Conservation (phyloP, 129 eudicot species). For the Escallonia herrerae region DNA sequence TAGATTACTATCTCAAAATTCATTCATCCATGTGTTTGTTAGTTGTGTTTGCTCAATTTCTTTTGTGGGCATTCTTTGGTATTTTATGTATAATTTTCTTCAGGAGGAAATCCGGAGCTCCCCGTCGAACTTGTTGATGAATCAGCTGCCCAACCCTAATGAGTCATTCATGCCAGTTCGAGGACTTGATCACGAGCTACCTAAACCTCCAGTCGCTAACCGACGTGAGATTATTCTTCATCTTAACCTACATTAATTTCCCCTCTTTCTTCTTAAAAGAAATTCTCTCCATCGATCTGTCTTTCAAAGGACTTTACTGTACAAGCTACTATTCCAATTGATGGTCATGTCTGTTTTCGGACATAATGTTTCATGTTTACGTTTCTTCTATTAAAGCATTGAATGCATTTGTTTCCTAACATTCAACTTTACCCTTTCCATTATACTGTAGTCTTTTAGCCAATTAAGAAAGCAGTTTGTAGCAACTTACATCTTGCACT, state of each 20-base stretch:
- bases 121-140: conserved; percentile 59
- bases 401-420: neutral
- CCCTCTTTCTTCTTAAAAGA: neutral
- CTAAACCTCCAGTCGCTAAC: conserved; percentile 79
- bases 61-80: neutral
- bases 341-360: too few relatives aligned
- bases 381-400: neutral
- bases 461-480: conserved; percentile 19
- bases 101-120: conserved; percentile 78
- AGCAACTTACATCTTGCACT: conserved; percentile 11
- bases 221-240: conserved; percentile 52
- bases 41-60: neutral
- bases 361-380: neutral
- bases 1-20: neutral
- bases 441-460: conserved; percentile 23
- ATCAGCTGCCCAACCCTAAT: conserved; percentile 43
- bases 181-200: conserved; percentile 64
- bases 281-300: too few relatives aligned
- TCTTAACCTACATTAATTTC: too few relatives aligned
- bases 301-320: too few relatives aligned
- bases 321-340: too few relatives aligned
- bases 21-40: neutral
- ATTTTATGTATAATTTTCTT: neutral
- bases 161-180: conserved; percentile 52
- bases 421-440: conserved; percentile 11